These are phyloP conservation scores for Quercus berberidifolia DNA, from an alignment of 306 rosid genomes.

Conservation along the genomic window DNA sequence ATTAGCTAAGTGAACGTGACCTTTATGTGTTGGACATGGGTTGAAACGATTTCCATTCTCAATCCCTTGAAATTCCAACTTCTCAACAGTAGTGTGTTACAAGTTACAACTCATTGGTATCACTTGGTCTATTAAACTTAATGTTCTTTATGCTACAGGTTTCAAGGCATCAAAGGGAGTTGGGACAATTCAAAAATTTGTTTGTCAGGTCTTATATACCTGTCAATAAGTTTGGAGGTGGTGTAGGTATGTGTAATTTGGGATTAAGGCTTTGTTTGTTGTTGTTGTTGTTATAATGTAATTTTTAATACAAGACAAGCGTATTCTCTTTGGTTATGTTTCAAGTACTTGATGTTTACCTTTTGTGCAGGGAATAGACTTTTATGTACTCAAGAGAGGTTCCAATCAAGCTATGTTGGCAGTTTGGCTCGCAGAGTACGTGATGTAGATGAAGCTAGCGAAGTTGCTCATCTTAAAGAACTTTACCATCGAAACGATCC, in stretches of 20 bases:
- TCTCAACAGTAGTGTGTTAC: not conserved
- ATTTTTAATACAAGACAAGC: not conserved
- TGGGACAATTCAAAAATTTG: slow-evolving; percentile 32
- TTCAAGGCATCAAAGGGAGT: slow-evolving; percentile 41
- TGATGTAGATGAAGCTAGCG: slow-evolving; percentile 72
- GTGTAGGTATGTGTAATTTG: slow-evolving; percentile 37
- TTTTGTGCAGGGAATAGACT: slow-evolving; percentile 48
- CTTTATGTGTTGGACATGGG: not conserved
- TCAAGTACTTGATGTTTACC: not conserved
- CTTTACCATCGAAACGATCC: slow-evolving; percentile 67
- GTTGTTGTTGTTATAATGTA: not conserved
- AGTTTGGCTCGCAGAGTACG: slow-evolving; percentile 64
- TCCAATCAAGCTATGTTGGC: slow-evolving; percentile 73
- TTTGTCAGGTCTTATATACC: slow-evolving; percentile 40
- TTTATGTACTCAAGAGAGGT: slow-evolving; percentile 49
- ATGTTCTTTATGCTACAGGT: slow-evolving; percentile 46
- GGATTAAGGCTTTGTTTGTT: not conserved
- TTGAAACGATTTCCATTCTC: not conserved
- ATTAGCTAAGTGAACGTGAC: not conserved
- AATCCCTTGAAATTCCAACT: not conserved
- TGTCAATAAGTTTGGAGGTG: slow-evolving; percentile 34
- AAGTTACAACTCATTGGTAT: not conserved
- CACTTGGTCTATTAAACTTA: slow-evolving; percentile 3
- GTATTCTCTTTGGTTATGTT: slow-evolving; percentile 9
- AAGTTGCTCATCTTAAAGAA: slow-evolving; percentile 75